These are phyloP conservation scores for Hymenoscyphus infarciens DNA, from an alignment of 2,329 filamentous ascomycete species.

Conservation along the genomic window DNA sequence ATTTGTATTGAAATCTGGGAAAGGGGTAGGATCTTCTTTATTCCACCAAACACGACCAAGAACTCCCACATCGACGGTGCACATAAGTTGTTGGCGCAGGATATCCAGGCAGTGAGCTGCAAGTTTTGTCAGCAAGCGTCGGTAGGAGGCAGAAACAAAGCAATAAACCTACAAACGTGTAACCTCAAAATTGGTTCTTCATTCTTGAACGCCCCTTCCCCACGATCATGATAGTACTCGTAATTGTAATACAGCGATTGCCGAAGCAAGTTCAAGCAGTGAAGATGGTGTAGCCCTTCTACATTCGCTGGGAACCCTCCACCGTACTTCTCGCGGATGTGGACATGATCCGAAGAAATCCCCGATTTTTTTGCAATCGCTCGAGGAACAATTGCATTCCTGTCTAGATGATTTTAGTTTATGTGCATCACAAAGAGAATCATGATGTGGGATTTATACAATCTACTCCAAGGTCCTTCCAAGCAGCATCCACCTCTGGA, in stretches of 20 bases:
- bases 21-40: constrained; percentile 36
- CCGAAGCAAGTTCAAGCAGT: constrained; percentile 51
- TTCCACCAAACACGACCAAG: constrained; percentile 52
- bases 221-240: constrained; percentile 44
- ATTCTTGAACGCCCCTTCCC: constrained; percentile 45
- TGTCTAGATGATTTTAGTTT: constrained; percentile 32
- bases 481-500: constrained; percentile 49
- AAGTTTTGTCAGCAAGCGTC: not conserved
- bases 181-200: constrained; percentile 43
- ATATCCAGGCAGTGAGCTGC: constrained; percentile 52
- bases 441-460: constrained; percentile 37
- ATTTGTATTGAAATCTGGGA: constrained; percentile 50
- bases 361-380: constrained; percentile 42
- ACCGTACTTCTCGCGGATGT: constrained; percentile 45
- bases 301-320: constrained; percentile 47
- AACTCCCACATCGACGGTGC: constrained; percentile 47
- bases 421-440: not conserved
- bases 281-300: constrained; percentile 44
- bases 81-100: constrained; percentile 52
- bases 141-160: not conserved
- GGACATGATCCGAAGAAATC: constrained; percentile 44
- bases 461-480: constrained; percentile 45
- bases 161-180: constrained; percentile 42
- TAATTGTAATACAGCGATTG: constrained; percentile 49
- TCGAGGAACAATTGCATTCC: constrained; percentile 39